A percentile compares a stretch with the other conserved stretches of the same genome.
Conservation (phyloP, 2,329 filamentous ascomycete genomes). For the Fusarium verrucosum region DNA sequence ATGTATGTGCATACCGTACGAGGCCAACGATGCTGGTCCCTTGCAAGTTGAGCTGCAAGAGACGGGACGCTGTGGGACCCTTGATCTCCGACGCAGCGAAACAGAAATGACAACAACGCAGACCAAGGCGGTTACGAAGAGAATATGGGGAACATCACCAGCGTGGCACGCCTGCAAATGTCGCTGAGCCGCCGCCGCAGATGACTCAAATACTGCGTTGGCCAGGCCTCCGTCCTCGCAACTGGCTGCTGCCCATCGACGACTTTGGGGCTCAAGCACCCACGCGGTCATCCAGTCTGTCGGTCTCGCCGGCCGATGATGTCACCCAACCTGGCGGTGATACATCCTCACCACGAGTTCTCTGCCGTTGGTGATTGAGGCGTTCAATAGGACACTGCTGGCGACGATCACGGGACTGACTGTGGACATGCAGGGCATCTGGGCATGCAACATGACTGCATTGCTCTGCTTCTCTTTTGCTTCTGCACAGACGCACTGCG, state of each 20-base stretch:
- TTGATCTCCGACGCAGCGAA: conserved; percentile 10
- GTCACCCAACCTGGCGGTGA: conserved; percentile 35
- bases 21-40: conserved; percentile 34
- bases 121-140: conserved; percentile 16
- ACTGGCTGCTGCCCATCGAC: conserved; percentile 25
- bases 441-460: conserved; percentile 29
- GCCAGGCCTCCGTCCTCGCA: conserved; percentile 28
- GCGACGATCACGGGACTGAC: conserved; percentile 30
- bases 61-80: conserved; percentile 15
- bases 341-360: conserved; percentile 13
- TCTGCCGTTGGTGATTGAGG: conserved; percentile 27
- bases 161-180: conserved; percentile 27
- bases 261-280: conserved; percentile 30
- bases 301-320: conserved; percentile 34
- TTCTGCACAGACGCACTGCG: conserved; percentile 11
- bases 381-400: conserved; percentile 12
- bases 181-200: conserved; percentile 36
- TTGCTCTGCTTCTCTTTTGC: conserved; percentile 10
- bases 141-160: conserved; percentile 25
- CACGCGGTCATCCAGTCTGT: conserved; percentile 12
- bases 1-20: no score
- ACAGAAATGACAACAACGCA: conserved; percentile 23
- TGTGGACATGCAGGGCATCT: no score
- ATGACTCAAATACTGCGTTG: conserved; percentile 23
- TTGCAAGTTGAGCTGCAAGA: conserved; percentile 11